Percentiles rank a stretch among this genome's conserved stretches.
phyloP scores from a whole-genome alignment of 495 filamentous ascomycete genomes.

The Cudoniella acicularis region DNA sequence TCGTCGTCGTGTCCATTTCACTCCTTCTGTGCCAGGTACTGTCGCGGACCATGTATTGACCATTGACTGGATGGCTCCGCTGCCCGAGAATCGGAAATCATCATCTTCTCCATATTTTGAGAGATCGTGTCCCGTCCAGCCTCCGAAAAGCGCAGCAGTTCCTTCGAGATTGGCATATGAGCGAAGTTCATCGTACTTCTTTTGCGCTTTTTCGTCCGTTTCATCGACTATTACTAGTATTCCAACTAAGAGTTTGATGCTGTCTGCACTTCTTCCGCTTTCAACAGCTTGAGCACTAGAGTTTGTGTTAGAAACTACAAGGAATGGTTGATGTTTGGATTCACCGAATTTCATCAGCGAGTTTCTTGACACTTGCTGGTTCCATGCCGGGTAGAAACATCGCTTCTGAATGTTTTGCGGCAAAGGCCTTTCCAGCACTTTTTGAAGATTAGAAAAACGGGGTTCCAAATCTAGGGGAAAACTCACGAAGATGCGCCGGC shows the following conservation, averaged over 20 bases:
- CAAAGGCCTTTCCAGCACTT: conserved; percentile 58
- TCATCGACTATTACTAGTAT: conserved; percentile 53
- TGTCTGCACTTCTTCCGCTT: conserved; percentile 48
- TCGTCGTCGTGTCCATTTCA: conserved; percentile 55
- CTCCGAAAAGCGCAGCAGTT: conserved; percentile 53
- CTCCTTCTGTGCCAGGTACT: conserved; percentile 32
- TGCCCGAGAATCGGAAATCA: conserved; percentile 46
- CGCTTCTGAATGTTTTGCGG: conserved; percentile 58
- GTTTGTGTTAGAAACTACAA: conserved; percentile 40
- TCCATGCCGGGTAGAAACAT: conserved; percentile 60
- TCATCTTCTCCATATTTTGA: conserved; percentile 50
- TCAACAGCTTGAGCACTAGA: conserved; percentile 49
- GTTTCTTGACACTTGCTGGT: conserved; percentile 43
- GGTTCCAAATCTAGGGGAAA: too few relatives aligned
- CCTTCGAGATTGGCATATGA: conserved; percentile 50
- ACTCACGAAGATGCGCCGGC: conserved; percentile 50
- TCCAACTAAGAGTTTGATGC: conserved; percentile 56
- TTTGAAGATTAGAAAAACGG: not conserved
- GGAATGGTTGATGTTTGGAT: conserved; percentile 40
- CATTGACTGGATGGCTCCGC: conserved; percentile 22
- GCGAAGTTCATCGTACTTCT: conserved; percentile 48
- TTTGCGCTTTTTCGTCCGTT: conserved; percentile 53
- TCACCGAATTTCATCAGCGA: conserved; percentile 50
- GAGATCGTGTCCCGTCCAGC: conserved; percentile 61
- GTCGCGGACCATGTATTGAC: conserved; percentile 18